These are phyloP conservation scores for Penicillium fimorum DNA, from an alignment of 495 filamentous ascomycete genomes.

Conservation along the genomic window DNA sequence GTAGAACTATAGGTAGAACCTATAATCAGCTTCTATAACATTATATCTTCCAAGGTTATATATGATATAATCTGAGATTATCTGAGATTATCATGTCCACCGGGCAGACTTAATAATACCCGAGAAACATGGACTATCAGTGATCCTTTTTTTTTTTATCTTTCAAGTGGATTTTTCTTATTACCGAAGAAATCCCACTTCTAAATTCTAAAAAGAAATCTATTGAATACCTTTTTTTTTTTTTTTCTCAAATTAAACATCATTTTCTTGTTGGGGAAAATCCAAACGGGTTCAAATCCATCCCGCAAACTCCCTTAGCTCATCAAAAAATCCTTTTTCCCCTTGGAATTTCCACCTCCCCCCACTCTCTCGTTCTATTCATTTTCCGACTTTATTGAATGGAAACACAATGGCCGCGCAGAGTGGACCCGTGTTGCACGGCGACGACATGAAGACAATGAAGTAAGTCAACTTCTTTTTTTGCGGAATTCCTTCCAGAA, in stretches of 20 bases:
- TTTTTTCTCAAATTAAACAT: background rate
- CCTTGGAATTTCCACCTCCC: constrained; percentile 4
- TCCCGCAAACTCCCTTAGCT: constrained; percentile 49
- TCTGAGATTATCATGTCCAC: background rate
- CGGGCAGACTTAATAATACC: background rate
- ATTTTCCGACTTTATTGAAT: constrained; percentile 31
- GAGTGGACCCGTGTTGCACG: constrained; percentile 50
- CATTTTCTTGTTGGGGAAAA: constrained; percentile 1
- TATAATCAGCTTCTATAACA: constrained; percentile 4
- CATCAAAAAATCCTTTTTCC: constrained; percentile 32
- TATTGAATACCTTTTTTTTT: background rate
- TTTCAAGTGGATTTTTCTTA: background rate
- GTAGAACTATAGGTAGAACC: too few species aligned
- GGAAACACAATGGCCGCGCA: constrained; percentile 50
- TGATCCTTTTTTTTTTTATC: background rate
- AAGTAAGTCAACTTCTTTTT: constrained; percentile 26
- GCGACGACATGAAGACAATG: constrained; percentile 54
- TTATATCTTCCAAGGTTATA: too few species aligned
- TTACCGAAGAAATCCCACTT: constrained; percentile 7
- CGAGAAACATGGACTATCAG: background rate
- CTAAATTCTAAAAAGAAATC: constrained; percentile 3
- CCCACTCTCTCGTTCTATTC: constrained; percentile 6
- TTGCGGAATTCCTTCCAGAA: background rate
- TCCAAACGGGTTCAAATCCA: constrained; percentile 33
- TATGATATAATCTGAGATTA: too few species aligned